Percentiles rank a stretch among this genome's conserved stretches.
phyloP scores from a whole-genome alignment of 2,329 filamentous ascomycete genomes.

The Diaporthe destruens region DNA sequence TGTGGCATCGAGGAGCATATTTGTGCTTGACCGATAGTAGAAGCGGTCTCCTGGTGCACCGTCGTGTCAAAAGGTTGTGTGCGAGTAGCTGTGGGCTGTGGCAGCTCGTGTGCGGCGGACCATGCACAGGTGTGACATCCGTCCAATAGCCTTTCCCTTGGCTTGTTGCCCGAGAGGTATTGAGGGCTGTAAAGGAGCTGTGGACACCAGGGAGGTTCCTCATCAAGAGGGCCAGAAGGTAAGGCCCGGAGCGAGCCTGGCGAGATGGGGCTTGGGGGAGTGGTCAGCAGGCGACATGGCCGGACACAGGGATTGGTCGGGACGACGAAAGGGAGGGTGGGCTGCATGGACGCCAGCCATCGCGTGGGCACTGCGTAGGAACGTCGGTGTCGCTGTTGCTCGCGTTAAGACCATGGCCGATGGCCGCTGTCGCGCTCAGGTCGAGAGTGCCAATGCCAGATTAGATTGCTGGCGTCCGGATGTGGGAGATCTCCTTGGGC shows the following conservation, averaged over 20 bases:
- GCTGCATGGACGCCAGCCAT: constrained; percentile 20
- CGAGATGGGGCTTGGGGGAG: background rate
- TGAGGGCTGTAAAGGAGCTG: background rate
- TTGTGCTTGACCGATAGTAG: background rate
- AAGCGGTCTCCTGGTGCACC: constrained; percentile 3
- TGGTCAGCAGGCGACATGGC: constrained; percentile 30
- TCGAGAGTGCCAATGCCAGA: constrained; percentile 16
- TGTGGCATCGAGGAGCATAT: background rate
- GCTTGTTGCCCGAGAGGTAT: constrained; percentile 35
- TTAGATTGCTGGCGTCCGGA: constrained; percentile 28
- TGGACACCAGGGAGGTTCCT: background rate
- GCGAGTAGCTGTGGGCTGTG: constrained; percentile 9
- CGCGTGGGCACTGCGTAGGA: constrained; percentile 8
- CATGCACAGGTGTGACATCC: constrained; percentile 33
- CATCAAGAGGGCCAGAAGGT: constrained; percentile 21
- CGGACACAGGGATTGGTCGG: constrained; percentile 25
- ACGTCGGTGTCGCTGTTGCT: constrained; percentile 16
- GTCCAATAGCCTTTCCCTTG: background rate
- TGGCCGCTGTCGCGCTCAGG: constrained; percentile 6
- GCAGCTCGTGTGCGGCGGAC: constrained; percentile 4
- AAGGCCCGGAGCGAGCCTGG: constrained; percentile 29
- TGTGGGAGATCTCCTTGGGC: constrained; percentile 20
- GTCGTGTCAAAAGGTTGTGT: constrained; percentile 4
- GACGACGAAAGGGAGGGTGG: constrained; percentile 19
- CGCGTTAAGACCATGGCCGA: constrained; percentile 11